Percentiles rank a stretch among this genome's conserved stretches.
phyloP scores from a whole-genome alignment of 805 yeast genomes.

The Limtongozyma cylindracea region DNA sequence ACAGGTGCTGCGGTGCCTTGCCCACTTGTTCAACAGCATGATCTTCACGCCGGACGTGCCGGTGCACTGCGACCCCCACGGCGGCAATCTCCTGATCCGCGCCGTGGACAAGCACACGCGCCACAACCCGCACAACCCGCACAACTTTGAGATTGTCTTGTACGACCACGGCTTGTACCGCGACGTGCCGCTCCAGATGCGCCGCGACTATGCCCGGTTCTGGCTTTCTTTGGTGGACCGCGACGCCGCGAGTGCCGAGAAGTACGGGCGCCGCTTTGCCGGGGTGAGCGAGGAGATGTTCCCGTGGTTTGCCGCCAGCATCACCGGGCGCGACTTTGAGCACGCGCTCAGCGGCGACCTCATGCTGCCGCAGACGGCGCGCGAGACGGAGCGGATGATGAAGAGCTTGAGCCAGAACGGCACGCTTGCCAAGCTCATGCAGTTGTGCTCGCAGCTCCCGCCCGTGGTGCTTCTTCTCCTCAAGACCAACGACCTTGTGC shows the following conservation, averaged over 20 bases:
- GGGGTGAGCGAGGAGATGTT: constrained; percentile 46
- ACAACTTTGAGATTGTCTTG: constrained; percentile 73
- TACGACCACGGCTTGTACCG: constrained; percentile 94
- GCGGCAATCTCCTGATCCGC: constrained; percentile 81
- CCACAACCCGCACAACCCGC: constrained; percentile 14
- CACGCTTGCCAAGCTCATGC: constrained; percentile 52
- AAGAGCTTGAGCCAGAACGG: constrained; percentile 32
- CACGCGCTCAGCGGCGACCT: constrained; percentile 46
- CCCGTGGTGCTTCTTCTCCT: constrained; percentile 63
- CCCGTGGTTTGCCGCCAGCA: constrained; percentile 72
- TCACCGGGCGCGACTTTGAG: constrained; percentile 80
- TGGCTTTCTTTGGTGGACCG: constrained; percentile 77
- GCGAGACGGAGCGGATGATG: constrained; percentile 50
- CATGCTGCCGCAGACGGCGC: constrained; percentile 19
- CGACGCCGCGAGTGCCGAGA: constrained; percentile 36
- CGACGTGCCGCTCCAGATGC: constrained; percentile 49
- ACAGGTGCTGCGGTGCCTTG: constrained; percentile 62
- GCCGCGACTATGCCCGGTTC: constrained; percentile 67
- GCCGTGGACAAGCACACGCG: constrained; percentile 3
- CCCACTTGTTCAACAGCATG: constrained; percentile 87
- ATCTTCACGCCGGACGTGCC: constrained; percentile 82
- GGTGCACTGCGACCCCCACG: constrained; percentile 95
- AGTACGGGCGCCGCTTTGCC: constrained; percentile 59
- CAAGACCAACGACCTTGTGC: constrained; percentile 82
- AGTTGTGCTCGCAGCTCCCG: constrained; percentile 57